Conservation (phyloP, 139 green algal genomes). For the Diplosphaera chodatii region DNA sequence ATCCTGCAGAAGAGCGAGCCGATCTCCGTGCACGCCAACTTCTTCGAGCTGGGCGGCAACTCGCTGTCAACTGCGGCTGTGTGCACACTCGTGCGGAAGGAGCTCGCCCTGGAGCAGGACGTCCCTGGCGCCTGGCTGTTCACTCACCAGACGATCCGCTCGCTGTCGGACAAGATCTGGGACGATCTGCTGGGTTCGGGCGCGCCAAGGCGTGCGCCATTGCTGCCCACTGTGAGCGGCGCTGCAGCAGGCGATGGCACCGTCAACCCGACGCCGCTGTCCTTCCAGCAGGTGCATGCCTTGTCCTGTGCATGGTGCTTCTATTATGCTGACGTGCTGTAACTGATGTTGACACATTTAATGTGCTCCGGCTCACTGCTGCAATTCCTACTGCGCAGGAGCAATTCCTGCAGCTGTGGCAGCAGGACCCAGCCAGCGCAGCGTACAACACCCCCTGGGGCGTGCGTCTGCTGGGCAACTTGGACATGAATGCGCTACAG, state of each 20-base stretch:
- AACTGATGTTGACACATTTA: no score
- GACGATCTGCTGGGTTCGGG: not conserved
- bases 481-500: not conserved
- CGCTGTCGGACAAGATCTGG: not conserved
- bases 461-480: not conserved
- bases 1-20: not conserved
- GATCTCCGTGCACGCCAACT: not conserved
- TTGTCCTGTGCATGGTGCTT: no score
- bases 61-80: not conserved
- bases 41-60: not conserved
- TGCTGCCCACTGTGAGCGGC: not conserved
- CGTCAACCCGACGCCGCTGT: not conserved
- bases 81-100: not conserved
- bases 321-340: no score
- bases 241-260: not conserved
- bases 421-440: not conserved
- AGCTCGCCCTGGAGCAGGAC: not conserved
- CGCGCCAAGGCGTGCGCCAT: not conserved
- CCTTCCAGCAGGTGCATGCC: not conserved
- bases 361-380: no score
- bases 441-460: not conserved
- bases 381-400: no score
- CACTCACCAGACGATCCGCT: not conserved
- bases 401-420: slow-evolving; percentile 1
- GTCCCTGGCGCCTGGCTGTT: not conserved